A percentile compares a stretch with the other conserved stretches of the same genome.
Conservation (phyloP, 148 eudicot species). For the Drosera capensis region DNA sequence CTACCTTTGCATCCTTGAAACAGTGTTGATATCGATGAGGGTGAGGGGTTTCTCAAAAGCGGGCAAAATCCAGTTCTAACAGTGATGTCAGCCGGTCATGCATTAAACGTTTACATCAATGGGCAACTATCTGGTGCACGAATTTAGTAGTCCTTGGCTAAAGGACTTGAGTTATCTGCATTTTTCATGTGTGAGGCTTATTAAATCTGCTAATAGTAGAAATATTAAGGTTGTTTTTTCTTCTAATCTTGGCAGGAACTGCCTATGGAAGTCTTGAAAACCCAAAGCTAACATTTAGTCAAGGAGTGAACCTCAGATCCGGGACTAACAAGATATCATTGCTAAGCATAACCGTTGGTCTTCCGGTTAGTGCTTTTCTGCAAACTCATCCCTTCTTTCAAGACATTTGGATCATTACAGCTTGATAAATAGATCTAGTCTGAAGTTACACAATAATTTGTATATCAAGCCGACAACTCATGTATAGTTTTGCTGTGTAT, state of each 20-base stretch:
- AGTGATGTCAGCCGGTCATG: slow-evolving; percentile 87
- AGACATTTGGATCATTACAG: neutral
- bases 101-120: slow-evolving; percentile 81
- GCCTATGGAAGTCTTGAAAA: slow-evolving; percentile 69
- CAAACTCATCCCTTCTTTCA: slow-evolving; percentile 3
- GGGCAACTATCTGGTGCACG: slow-evolving; percentile 61
- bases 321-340: slow-evolving; percentile 77
- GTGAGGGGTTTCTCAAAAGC: slow-evolving; percentile 49
- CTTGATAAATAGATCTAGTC: no score
- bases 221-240: neutral
- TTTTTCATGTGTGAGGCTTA: no score
- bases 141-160: neutral
- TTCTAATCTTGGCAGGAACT: slow-evolving; percentile 39
- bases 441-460: neutral
- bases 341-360: slow-evolving; percentile 93
- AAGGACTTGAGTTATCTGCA: neutral
- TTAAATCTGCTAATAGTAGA: neutral
- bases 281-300: slow-evolving; percentile 58
- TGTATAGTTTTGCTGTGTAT: slow-evolving; percentile 4
- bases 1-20: neutral
- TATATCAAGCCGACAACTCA: neutral
- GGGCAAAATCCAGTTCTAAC: slow-evolving; percentile 65
- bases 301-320: slow-evolving; percentile 63
- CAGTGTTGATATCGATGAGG: slow-evolving; percentile 50
- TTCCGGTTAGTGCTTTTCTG: slow-evolving; percentile 51